Evolutionary conservation across 352 stramenopile genomes (phyloP).

Genomic region (Thalassiosira sp.): DNA sequence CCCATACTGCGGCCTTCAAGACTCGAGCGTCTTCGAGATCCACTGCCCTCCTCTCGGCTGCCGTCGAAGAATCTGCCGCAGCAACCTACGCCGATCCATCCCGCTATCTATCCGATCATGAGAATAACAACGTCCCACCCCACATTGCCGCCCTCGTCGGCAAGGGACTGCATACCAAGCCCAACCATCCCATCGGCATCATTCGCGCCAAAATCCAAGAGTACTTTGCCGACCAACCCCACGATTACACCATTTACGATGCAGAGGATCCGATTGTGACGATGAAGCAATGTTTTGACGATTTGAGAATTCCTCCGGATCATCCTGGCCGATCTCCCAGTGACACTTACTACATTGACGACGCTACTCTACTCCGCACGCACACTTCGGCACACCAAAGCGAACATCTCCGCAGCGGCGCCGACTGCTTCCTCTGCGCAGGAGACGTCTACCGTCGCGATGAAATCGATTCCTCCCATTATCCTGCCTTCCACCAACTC

Average conservation of each 20-base stretch:
- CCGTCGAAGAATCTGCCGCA: conserved; percentile 23
- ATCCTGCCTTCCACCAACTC: conserved; percentile 99
- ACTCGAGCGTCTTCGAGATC: neutral
- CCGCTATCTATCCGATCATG: conserved; percentile 49
- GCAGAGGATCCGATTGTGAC: conserved; percentile 74
- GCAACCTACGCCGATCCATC: conserved; percentile 30
- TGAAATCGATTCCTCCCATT: conserved; percentile 98
- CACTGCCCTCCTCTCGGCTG: conserved; percentile 4
- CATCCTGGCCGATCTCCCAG: conserved; percentile 75
- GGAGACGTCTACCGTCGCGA: conserved; percentile 97
- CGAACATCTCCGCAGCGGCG: conserved; percentile 87
- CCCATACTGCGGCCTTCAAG: neutral
- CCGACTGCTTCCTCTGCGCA: conserved; percentile 90
- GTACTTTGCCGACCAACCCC: conserved; percentile 41
- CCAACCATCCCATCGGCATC: conserved; percentile 55
- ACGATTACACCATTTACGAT: conserved; percentile 48
- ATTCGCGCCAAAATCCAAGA: conserved; percentile 54
- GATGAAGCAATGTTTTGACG: conserved; percentile 76
- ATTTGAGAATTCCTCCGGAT: conserved; percentile 77
- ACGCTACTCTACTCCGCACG: conserved; percentile 68
- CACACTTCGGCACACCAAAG: conserved; percentile 93
- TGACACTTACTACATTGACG: conserved; percentile 84
- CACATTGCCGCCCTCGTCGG: conserved; percentile 64
- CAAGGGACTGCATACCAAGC: conserved; percentile 41
- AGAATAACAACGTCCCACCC: conserved; percentile 67